These are phyloP conservation scores for Thalassiosira mediterranea DNA, from an alignment of 352 stramenopile species.

Conservation along the genomic window DNA sequence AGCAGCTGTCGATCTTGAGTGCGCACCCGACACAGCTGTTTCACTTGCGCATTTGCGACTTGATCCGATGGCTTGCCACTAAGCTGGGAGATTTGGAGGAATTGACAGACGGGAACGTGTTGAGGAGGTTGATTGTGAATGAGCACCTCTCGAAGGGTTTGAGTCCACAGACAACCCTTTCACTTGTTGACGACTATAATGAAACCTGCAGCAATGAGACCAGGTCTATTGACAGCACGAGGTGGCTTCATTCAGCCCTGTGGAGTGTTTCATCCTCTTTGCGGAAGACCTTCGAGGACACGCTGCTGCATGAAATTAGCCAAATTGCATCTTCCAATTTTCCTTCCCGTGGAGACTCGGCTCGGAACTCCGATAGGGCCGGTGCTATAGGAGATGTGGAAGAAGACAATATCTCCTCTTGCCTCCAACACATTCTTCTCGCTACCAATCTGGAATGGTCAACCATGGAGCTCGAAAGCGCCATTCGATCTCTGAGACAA, in stretches of 20 bases:
- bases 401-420: slow-evolving; percentile 13
- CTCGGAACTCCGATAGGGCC: too few species aligned
- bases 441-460: slow-evolving; percentile 34
- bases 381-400: neutral
- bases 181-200: slow-evolving; percentile 5
- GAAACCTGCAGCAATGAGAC: neutral
- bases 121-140: too few species aligned
- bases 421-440: slow-evolving; percentile 9
- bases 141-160: slow-evolving; percentile 20
- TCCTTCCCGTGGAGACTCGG: too few species aligned
- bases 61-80: slow-evolving; percentile 14
- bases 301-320: slow-evolving; percentile 16
- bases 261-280: too few species aligned
- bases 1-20: slow-evolving; percentile 29
- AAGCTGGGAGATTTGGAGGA: too few species aligned
- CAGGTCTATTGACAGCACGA: slow-evolving; percentile 15
- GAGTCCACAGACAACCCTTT: slow-evolving; percentile 2
- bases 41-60: slow-evolving; percentile 24
- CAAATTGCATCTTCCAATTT: neutral
- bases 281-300: slow-evolving; percentile 19
- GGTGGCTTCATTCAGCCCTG: slow-evolving; percentile 24
- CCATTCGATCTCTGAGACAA: slow-evolving; percentile 3
- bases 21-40: slow-evolving; percentile 25
- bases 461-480: slow-evolving; percentile 30
- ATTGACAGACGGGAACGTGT: too few species aligned